phyloP scores from a whole-genome alignment of 1,284 basidiomycete genomes.

The Ceratobasidium sp. region DNA sequence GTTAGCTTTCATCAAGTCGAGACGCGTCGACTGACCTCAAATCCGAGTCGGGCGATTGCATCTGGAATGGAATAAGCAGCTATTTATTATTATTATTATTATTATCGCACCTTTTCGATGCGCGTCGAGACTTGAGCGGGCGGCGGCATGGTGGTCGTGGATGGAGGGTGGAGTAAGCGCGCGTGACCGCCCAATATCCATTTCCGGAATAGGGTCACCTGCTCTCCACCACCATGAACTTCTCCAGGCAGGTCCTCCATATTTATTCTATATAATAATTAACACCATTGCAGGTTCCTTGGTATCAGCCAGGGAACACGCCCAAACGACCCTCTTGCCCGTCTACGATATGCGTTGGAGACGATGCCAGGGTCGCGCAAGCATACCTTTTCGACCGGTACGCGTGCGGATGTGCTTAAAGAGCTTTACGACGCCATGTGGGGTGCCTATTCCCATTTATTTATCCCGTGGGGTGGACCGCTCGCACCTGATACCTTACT shows the following conservation, averaged over 20 bases:
- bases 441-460: slow-evolving; percentile 76
- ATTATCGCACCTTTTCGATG: slow-evolving; percentile 74
- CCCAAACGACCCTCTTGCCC: slow-evolving; percentile 69
- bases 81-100: slow-evolving; percentile 33
- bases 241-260: slow-evolving; percentile 20
- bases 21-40: slow-evolving; percentile 66
- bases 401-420: slow-evolving; percentile 79
- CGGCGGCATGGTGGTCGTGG: slow-evolving; percentile 74
- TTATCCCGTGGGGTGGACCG: slow-evolving; percentile 70
- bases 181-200: slow-evolving; percentile 41
- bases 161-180: slow-evolving; percentile 38
- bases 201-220: neutral
- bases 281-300: slow-evolving; percentile 34
- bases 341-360: slow-evolving; percentile 78
- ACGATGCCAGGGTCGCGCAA: slow-evolving; percentile 82
- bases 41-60: slow-evolving; percentile 86
- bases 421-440: slow-evolving; percentile 84
- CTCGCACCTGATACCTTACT: slow-evolving; percentile 72
- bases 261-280: neutral
- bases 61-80: slow-evolving; percentile 62
- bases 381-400: slow-evolving; percentile 76
- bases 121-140: slow-evolving; percentile 83
- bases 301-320: slow-evolving; percentile 45
- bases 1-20: slow-evolving; percentile 48
- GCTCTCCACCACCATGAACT: slow-evolving; percentile 44